Conservation (phyloP, 306 rosid species). For the Delonix regia region DNA sequence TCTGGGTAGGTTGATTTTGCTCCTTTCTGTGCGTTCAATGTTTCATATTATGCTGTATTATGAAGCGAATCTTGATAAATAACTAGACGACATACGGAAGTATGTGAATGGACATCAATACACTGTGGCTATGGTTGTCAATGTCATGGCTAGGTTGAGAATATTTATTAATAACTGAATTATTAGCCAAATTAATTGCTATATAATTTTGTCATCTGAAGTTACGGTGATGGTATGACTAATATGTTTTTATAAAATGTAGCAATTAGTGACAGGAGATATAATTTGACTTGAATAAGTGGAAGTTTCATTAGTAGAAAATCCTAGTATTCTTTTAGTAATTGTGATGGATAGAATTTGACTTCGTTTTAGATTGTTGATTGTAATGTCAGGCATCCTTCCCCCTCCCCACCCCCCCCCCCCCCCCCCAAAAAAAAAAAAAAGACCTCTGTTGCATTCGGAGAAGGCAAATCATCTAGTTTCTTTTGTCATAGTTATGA, state of each 20-base stretch:
- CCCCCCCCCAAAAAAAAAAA: no score
- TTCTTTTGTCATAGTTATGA: neutral
- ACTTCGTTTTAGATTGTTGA: slow-evolving; percentile 26
- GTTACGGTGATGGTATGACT: slow-evolving; percentile 7
- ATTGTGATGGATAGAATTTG: slow-evolving; percentile 6
- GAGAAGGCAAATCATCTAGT: slow-evolving; percentile 3
- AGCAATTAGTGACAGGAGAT: slow-evolving; percentile 20
- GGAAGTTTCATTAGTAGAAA: slow-evolving; percentile 8
- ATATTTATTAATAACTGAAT: neutral
- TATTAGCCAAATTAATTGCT: slow-evolving; percentile 15
- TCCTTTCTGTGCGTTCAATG: neutral
- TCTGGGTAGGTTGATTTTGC: slow-evolving; percentile 68
- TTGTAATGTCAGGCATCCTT: neutral
- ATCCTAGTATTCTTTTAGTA: neutral
- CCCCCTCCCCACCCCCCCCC: no score
- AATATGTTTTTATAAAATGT: neutral
- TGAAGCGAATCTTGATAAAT: slow-evolving; percentile 1
- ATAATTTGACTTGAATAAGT: slow-evolving; percentile 30
- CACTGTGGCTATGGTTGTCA: neutral
- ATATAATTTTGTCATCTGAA: neutral
- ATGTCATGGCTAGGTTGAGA: neutral
- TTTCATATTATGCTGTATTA: neutral
- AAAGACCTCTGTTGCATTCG: no score
- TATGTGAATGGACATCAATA: slow-evolving; percentile 27
- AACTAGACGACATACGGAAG: slow-evolving; percentile 6